Evolutionary conservation across 2,329 filamentous ascomycete species (phyloP), one percentile per base, ranked within the genome.

Genomic region (Eutypa lata): DNA sequence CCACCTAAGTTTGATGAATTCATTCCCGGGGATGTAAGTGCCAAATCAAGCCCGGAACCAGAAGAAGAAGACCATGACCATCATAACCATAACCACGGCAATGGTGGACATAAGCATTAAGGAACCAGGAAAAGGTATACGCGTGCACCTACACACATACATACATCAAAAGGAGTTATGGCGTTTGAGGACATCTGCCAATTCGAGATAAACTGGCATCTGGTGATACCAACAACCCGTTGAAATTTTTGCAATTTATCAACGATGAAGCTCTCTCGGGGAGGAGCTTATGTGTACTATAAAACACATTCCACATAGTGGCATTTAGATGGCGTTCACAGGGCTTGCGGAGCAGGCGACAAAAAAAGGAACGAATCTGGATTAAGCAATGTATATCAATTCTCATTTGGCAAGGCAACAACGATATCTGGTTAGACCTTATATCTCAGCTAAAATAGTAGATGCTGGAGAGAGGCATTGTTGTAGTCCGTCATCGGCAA

Each of bases 1-100:
- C 75, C 75, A 81, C 87, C 61, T 24, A 75, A 73, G 63, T 86
- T 89, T 55, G 89, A 96, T 67, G 91, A 97, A 69, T 92, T 91
- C 63, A 89, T 92, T 57, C 72, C 80, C 2, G 81, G 82, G 2
- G 81, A 88, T 57, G 74, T 88, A 10, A 84, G 78, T 61, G 73
- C 78, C 14, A 73, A 74, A 61, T 75, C 72, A 40, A 84, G 77
- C 60, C 83, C 83, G 3, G 84, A 89, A 65, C 80, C 83, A 2
- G 82, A 88, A 59, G 75, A 77, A 19, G 76, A 80, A 49, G 68
- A 74, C 24, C 65, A 76, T 58, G 68, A 73, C 6, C 73, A 82
- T 31, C 68, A 76, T 52, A 66, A 73, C 35, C 72, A 81, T 56
- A 69, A 71, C 52, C 65, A 73, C 58, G 66, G 61, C 56, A 67